Base-by-base conservation (phyloP, 129 eudicot genomes). In the Flaveria linearis region DNA sequence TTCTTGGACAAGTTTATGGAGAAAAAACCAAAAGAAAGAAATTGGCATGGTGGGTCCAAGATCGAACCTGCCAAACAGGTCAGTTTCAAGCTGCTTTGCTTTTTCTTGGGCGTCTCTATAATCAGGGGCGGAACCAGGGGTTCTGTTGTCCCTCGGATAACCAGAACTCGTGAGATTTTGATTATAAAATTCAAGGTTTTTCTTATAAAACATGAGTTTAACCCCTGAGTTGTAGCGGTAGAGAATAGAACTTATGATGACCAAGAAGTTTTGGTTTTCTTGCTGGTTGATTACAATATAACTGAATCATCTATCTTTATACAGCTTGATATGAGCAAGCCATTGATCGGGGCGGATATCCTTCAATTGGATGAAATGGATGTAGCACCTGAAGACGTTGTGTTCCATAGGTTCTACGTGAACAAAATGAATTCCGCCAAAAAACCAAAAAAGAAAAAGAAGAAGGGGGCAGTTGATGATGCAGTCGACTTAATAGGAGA, bases 1-100 rank as follows among this genome's bases (percentile, higher is more conserved):
- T 95, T 95, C 83, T 84, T 95, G 80, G 97, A 95, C 86, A 95
- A 95, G 85, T 89, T 95, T 75, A 89, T 89, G 97, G 99, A 95
- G 86, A 95, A 95, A 88, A 95, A 91, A 83, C 96, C 99, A 7
- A 95, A 89, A 81, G 93, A 83, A 73, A 83, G 84, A 80, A 84
- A 91, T 61, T 95, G 99, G 99, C 97, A 91, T 60, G 99, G 99
- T 68, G 96, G 94, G 25, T 95, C 99, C 33, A 81, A 87, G 79
- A 95, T 95, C 25, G 99, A 95, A 83, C 99, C 99, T 30, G 81
- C 94, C 18, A 95, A 91, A 86, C 91, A 93, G 97, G 98, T 90
- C 42, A 45, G 84, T 55, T 66, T 66, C 5, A n/a, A n/a, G 26
- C 50, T 9, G 1, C 50, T 15, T 15, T 33, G 8, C 45, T 30